phyloP scores from a whole-genome alignment of 495 filamentous ascomycete species.

The Penicillium desertorum region DNA sequence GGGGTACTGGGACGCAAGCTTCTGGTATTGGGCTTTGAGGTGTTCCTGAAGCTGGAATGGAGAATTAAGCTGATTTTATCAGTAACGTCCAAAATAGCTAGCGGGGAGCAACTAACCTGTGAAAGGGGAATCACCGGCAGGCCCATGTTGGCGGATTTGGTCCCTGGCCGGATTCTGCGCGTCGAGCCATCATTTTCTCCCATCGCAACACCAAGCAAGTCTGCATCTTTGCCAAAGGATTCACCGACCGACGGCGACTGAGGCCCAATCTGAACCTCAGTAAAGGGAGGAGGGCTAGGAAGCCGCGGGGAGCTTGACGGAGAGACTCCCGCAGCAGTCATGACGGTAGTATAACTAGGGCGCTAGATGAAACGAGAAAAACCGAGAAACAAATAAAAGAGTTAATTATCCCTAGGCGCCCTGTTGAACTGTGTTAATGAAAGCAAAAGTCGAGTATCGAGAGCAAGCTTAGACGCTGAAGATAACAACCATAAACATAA shows the following conservation, averaged over 20 bases:
- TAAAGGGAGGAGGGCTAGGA: constrained; percentile 83
- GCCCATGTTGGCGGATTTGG: constrained; percentile 88
- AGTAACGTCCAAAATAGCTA: constrained; percentile 12
- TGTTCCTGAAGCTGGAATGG: constrained; percentile 99
- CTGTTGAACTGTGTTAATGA: constrained; percentile 12
- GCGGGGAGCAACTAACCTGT: constrained; percentile 57
- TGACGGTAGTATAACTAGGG: constrained; percentile 25
- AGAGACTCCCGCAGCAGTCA: constrained; percentile 57
- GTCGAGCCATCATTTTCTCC: constrained; percentile 63
- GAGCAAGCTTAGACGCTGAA: constrained; percentile 17
- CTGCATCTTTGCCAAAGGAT: constrained; percentile 42
- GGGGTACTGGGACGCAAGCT: constrained; percentile 53
- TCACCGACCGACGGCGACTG: constrained; percentile 70
- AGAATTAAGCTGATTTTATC: constrained; percentile 70
- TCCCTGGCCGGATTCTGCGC: constrained; percentile 88
- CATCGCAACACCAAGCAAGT: constrained; percentile 44
- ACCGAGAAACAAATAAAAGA: constrained; percentile 22
- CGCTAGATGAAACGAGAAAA: constrained; percentile 26
- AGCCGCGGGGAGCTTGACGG: constrained; percentile 81
- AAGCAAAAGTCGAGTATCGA: constrained; percentile 17
- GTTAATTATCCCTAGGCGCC: constrained; percentile 25
- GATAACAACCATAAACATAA: constrained; percentile 21
- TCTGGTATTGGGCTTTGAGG: constrained; percentile 83
- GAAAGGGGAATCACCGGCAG: constrained; percentile 81
- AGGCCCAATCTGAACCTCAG: constrained; percentile 86